Conservation (phyloP, 768 basidiomycete species). For the Boletus vinaceobasis region DNA sequence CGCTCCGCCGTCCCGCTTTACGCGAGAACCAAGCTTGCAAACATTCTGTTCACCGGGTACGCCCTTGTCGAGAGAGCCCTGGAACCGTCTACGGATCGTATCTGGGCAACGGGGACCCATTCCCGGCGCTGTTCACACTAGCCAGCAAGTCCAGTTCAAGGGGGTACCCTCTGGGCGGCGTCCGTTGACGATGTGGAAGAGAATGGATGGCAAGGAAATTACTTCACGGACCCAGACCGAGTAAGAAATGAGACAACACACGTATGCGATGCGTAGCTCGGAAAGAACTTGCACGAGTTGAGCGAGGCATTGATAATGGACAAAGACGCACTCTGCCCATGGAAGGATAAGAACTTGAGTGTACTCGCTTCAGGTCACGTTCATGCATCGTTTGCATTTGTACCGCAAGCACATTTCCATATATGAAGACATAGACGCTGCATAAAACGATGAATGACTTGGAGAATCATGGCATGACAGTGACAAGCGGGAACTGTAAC, state of each 20-base stretch:
- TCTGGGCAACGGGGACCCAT: not conserved
- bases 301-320: slow-evolving; percentile 29
- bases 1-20: slow-evolving; percentile 6
- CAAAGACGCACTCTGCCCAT: slow-evolving; percentile 16
- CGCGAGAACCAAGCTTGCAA: slow-evolving; percentile 2
- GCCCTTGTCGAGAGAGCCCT: not conserved
- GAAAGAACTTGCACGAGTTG: slow-evolving; percentile 30
- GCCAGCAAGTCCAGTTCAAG: slow-evolving; percentile 2
- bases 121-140: not conserved
- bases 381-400: slow-evolving; percentile 2
- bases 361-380: not conserved
- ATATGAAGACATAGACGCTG: not conserved
- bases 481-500: not conserved
- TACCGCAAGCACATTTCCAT: not conserved
- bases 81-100: too few relatives aligned
- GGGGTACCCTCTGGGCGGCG: slow-evolving; percentile 30
- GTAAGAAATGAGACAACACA: slow-evolving; percentile 16
- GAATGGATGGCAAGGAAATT: slow-evolving; percentile 23
- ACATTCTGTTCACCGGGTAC: not conserved
- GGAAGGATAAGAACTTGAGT: slow-evolving; percentile 14
- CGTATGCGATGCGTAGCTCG: slow-evolving; percentile 25
- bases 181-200: slow-evolving; percentile 13
- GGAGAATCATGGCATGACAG: not conserved
- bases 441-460: not conserved
- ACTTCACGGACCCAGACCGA: slow-evolving; percentile 16